phyloP scores from a whole-genome alignment of 805 yeast species.

The Nakazawaea ambrosiae region DNA sequence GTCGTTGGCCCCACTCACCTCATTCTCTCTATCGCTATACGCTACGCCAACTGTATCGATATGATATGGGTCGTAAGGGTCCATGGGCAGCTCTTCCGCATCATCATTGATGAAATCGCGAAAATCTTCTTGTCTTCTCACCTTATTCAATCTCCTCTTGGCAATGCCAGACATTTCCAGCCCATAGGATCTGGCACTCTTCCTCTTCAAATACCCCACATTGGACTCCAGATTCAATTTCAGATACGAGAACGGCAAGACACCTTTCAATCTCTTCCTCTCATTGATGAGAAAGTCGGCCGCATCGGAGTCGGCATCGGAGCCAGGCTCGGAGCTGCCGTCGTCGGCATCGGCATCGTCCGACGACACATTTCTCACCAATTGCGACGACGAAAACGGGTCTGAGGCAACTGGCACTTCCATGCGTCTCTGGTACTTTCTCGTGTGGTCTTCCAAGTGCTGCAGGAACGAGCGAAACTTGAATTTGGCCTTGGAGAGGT shows the following conservation, averaged over 20 bases:
- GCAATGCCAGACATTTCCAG: slow-evolving; percentile 14
- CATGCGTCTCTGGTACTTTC: slow-evolving; percentile 12
- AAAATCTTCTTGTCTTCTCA: not conserved
- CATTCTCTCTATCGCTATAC: not conserved
- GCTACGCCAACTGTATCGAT: not conserved
- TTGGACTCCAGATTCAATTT: slow-evolving; percentile 10
- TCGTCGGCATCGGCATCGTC: slow-evolving; percentile 12
- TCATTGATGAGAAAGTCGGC: not conserved
- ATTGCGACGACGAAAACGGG: slow-evolving; percentile 1
- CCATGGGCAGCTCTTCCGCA: not conserved
- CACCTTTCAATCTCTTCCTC: slow-evolving; percentile 15
- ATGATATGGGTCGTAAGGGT: not conserved
- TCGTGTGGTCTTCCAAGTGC: slow-evolving; percentile 13
- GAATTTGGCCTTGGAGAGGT: slow-evolving; percentile 18
- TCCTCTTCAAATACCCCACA: not conserved
- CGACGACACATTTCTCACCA: slow-evolving; percentile 11
- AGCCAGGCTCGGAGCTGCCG: slow-evolving; percentile 1
- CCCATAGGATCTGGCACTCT: not conserved
- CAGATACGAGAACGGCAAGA: slow-evolving; percentile 21
- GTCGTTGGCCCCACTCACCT: not conserved
- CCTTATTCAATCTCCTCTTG: slow-evolving; percentile 10
- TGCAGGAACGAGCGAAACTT: slow-evolving; percentile 20
- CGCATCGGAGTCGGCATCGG: not conserved
- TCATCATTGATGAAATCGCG: slow-evolving; percentile 8
- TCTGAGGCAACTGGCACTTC: slow-evolving; percentile 1